phyloP scores from a whole-genome alignment of 257 asterid species.

The Gentiana straminea region DNA sequence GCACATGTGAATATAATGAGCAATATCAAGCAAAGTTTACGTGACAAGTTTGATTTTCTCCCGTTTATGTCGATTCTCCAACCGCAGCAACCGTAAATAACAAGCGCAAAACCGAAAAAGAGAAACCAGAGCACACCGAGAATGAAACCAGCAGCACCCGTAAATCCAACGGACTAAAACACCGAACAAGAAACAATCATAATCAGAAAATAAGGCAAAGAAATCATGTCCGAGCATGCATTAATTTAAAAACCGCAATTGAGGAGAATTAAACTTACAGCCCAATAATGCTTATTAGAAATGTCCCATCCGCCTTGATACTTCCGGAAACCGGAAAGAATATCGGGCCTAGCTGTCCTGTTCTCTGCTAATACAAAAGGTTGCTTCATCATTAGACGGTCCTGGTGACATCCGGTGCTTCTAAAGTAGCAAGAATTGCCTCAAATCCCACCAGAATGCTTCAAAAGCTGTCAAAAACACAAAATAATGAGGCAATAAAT shows the following conservation, averaged over 20 bases:
- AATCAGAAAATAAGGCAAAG: slow-evolving; percentile 5
- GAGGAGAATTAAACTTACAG: slow-evolving; percentile 40
- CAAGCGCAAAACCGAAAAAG: too few relatives aligned
- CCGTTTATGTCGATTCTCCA: slow-evolving; percentile 40
- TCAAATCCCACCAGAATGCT: too few relatives aligned
- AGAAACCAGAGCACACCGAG: slow-evolving; percentile 78
- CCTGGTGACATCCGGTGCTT: too few relatives aligned
- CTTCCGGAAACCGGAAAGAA: slow-evolving; percentile 55
- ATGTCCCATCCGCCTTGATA: slow-evolving; percentile 99
- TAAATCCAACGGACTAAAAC: slow-evolving; percentile 84
- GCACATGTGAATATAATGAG: slow-evolving; percentile 68
- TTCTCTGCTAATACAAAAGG: slow-evolving; percentile 70
- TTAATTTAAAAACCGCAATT: not conserved
- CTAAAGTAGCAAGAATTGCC: too few relatives aligned
- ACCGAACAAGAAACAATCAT: slow-evolving; percentile 9
- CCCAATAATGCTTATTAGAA: slow-evolving; percentile 87
- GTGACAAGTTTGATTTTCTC: slow-evolving; percentile 38
- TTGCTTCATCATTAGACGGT: slow-evolving; percentile 43
- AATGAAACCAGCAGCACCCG: slow-evolving; percentile 69
- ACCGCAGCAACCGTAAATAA: too few relatives aligned
- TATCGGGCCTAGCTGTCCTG: slow-evolving; percentile 79
- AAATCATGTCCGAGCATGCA: too few relatives aligned
- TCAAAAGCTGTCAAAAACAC: too few relatives aligned
- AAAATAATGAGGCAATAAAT: too few relatives aligned
- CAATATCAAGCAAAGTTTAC: slow-evolving; percentile 50